Base-by-base conservation (phyloP, 1,139 yeast genomes). In the Diutina catenulata region DNA sequence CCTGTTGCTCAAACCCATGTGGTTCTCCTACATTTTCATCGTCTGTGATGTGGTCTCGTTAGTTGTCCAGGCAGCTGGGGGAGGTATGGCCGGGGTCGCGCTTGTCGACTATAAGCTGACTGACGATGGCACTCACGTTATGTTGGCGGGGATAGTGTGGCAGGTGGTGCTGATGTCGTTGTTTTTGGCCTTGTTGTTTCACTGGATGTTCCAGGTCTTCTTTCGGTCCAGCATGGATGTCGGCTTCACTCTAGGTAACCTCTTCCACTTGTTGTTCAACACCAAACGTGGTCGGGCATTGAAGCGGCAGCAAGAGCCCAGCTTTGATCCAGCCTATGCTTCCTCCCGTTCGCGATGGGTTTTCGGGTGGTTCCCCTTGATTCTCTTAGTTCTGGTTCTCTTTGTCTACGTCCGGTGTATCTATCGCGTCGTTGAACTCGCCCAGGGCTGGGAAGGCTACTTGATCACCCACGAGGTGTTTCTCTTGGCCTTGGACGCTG, bases 11-110 rank as follows among this genome's bases (percentile, higher is more conserved):
- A 50, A 46, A 35, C 68, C 68, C 10, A 42, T 55, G 24, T 56
- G 59, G 60, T 57, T 56, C 41, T 54, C 65, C 4, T 62, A 57
- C 43, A 47, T 63, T 8, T 62, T 63, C 42, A 52, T 63, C 7
- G 43, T 52, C 9, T 60, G 64, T 42, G 68, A 63, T 44, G 48
- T 56, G 27, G 28, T 50, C 7, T 57, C 64, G 38, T 50, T 63
- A 40, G 45, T 56, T 5, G 45, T 61, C 38, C 68, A 63, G 47
- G 68, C 64, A 1, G 49, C 51, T 25, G 68, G 68, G 11, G 69
- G 68, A 9, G 64, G 53, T 2, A 45, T 54, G 33, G 66, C 68
- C 2, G 59, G 64, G 2, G 42, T 46, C 20, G 47, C 51, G 5
- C 45, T 56, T 5, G 39, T 48, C 22, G 36, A 45, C 5, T 47